Evolutionary conservation across 2,329 filamentous ascomycete genomes (phyloP), one percentile per base, ranked within the genome.

Genomic region (Septoria petroselini): DNA sequence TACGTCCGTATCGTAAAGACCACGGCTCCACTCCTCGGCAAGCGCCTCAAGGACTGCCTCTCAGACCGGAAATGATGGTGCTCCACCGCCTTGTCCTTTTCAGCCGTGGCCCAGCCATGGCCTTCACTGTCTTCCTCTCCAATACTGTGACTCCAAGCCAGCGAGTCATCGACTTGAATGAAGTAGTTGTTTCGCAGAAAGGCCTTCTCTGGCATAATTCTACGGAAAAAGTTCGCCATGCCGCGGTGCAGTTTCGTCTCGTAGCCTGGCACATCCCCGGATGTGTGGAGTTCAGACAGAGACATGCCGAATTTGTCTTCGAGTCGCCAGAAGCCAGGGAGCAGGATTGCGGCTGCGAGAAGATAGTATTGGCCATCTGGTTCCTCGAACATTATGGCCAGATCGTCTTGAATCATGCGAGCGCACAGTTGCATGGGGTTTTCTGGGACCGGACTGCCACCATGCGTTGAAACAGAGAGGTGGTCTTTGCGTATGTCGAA

Each of bases 301-400:
- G 78, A 75, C 87, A 93, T 91, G 18, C 85, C 85, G 62, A 84
- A 81, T 69, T 95, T 94, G 65, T 94, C 88, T 48, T 81, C 75
- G 1, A 94, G 74, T 2, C 86, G 79, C 88, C 88, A 94, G 74
- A 94, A 94, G 0, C 88, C 88, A 0, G 88, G 79, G 0, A 94
- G 76, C 2, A 93, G 74, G 50, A 93, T 83, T 0, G 84, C 78
- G 0, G 87, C 88, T 0, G 86, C 86, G 1, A 90, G 78, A 0
- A 94, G 79, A 65, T 90, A 88, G 71, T 91, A 91, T 66, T 90
- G 81, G 0, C 87, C 86, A 63, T 94, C 87, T 0, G 75, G 67
- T 15, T 74, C 76, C 68, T 93, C 87, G 59, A 91, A 76, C 88
- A 94, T 91, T 48, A 94, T 79, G 0, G 88, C 88, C 0, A 94